Conservation (phyloP, 2,329 filamentous ascomycete genomes). For the Trichothecium sympodiale region DNA sequence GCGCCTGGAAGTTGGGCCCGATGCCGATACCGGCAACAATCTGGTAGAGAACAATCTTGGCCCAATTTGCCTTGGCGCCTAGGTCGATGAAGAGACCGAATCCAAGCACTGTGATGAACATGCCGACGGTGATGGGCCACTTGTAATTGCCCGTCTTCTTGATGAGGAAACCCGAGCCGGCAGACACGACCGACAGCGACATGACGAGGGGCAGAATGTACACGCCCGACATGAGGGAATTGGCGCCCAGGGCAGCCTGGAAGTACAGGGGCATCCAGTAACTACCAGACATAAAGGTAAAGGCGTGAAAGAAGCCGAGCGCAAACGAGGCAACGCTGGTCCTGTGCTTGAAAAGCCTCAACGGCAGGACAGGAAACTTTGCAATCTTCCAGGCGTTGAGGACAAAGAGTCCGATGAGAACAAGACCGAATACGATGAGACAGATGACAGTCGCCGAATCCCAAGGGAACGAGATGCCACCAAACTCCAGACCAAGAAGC, state of each 20-base stretch:
- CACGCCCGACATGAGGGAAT: conserved; percentile 61
- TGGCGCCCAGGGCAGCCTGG: conserved; percentile 59
- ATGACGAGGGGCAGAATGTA: conserved; percentile 63
- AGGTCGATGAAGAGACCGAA: conserved; percentile 55
- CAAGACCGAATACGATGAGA: conserved; percentile 61
- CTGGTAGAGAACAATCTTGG: conserved; percentile 49
- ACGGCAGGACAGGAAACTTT: conserved; percentile 67
- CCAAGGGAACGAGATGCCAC: conserved; percentile 69
- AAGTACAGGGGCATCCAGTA: conserved; percentile 85
- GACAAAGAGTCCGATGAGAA: conserved; percentile 55
- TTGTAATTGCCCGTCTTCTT: conserved; percentile 57
- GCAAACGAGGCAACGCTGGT: conserved; percentile 56
- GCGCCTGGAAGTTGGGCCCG: conserved; percentile 59
- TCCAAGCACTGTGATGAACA: conserved; percentile 51
- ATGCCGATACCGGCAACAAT: conserved; percentile 53
- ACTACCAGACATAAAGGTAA: conserved; percentile 64
- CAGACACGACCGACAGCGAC: conserved; percentile 53
- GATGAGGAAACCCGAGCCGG: conserved; percentile 43
- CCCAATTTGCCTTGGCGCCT: conserved; percentile 40
- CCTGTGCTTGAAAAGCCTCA: conserved; percentile 54
- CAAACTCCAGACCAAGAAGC: conserved; percentile 76
- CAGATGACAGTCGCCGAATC: conserved; percentile 63
- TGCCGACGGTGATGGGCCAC: conserved; percentile 45
- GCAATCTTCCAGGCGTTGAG: conserved; percentile 64
- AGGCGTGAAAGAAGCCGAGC: conserved; percentile 62